A percentile compares a stretch with the other conserved stretches of the same genome.
phyloP scores from a whole-genome alignment of 805 yeast genomes.

The Cyberlindnera mississippiensis region DNA sequence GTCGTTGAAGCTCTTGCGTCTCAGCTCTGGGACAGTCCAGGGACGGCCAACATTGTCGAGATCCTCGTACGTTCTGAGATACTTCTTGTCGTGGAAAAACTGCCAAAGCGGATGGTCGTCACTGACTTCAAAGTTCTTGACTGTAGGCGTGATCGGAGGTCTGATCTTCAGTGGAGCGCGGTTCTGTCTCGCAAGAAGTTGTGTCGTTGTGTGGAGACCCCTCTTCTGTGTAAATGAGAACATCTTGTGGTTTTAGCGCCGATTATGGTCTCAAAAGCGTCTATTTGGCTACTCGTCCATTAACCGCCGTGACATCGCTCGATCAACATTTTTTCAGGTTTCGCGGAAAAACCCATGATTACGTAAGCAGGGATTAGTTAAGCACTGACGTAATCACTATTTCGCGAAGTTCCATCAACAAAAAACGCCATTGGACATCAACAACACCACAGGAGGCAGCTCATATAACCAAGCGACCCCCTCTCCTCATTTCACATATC shows the following conservation, averaged over 20 bases:
- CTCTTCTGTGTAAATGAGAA: slow-evolving; percentile 17
- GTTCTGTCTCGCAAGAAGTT: slow-evolving; percentile 17
- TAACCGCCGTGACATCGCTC: not conserved
- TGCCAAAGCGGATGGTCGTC: slow-evolving; percentile 96
- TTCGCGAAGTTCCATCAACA: not conserved
- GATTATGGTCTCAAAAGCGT: too few species aligned
- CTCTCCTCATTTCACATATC: not conserved
- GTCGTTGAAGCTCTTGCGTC: slow-evolving; percentile 89
- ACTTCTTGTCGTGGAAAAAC: slow-evolving; percentile 66
- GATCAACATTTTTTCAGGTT: slow-evolving; percentile 1
- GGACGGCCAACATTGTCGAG: slow-evolving; percentile 57
- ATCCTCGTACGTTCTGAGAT: slow-evolving; percentile 56
- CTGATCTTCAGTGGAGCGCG: slow-evolving; percentile 42
- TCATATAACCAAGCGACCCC: too few species aligned
- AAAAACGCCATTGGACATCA: not conserved
- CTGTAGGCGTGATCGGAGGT: slow-evolving; percentile 83
- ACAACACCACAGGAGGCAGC: too few species aligned
- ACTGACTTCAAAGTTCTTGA: slow-evolving; percentile 61
- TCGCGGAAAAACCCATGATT: not conserved
- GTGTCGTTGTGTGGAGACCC: slow-evolving; percentile 15
- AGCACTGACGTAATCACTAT: too few species aligned
- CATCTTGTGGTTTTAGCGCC: slow-evolving; percentile 5
- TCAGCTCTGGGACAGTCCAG: slow-evolving; percentile 85
- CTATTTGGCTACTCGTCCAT: not conserved
- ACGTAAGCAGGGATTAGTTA: not conserved